Base-by-base conservation (phyloP, 176 grass and related monocot genomes). In the Rhynchospora breviuscula region DNA sequence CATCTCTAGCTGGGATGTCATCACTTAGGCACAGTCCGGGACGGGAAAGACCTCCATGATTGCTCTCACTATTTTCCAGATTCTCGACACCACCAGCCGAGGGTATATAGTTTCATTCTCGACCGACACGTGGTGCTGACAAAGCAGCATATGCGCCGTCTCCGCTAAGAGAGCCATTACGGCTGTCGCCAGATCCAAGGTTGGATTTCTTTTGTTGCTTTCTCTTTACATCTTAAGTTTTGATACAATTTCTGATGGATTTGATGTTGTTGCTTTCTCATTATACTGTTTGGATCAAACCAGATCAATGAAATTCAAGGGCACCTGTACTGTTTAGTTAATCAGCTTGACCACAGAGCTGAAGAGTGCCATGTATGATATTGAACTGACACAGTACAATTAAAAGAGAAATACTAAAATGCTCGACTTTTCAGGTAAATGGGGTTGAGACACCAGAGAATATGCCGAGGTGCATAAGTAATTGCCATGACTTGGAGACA, bases 41-140 rank as follows among this genome's bases (percentile, higher is more conserved):
- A 98, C 95, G 23, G 95, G 92, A 31, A 98, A 98, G 85, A 93
- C 95, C 15, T 98, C 95, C 75, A 93, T 94, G 95, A 94, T 98
- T 67, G 90, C 92, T 11, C 92, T 98, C 82, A 87, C 92, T 54
- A 89, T 98, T 54, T 98, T 92, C 83, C 95, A 98, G 84, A 89
- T 93, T 78, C 86, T 98, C 2, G 92, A 98, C 78, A 98, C 95
- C 79, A 17, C 88, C n/a, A 75, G 73, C 25, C 85, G 90, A 67
- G 95, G 94, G 95, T 94, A 94, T 5, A 69, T 5, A 69, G 43
- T 64, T 51, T 72, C 10, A 3, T 58, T n/a, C n/a, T n/a, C n/a
- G n/a, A n/a, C n/a, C n/a, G n/a, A n/a, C n/a, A n/a, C n/a, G n/a
- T n/a, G n/a, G n/a, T n/a, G n/a, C n/a, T n/a, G n/a, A n/a, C n/a